Base-by-base conservation (phyloP, 495 filamentous ascomycete genomes). In the Margaritispora aquatica region DNA sequence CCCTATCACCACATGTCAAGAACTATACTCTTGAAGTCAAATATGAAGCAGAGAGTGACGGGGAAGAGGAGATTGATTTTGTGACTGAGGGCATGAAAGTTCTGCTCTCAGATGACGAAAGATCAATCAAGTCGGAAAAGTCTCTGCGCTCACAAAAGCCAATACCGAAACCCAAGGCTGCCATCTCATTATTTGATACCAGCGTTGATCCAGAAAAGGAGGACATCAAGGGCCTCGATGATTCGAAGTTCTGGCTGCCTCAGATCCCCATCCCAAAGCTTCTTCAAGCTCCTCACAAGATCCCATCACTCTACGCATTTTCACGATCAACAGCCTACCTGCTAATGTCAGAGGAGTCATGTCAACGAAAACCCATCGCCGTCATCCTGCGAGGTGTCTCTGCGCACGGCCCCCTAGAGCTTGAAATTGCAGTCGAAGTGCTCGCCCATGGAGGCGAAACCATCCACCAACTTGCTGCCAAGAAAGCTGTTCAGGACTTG, bases 381-480 rank as follows among this genome's bases (percentile, higher is more conserved):
- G 73, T 90, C 26, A 69, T 78, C 0, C 73, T 91, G 19, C 75
- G 73, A 0, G 86, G 77, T 13, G 81, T 72, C 0, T 83, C 76
- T 27, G 58, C 66, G 0, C 68, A 82, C 21, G 80, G 81, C 1
- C 82, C 85, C 0, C 70, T 90, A 3, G 71, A 78, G 26, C 73
- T 88, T 23, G 76, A 80, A 52, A 84, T 90, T 22, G 84, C 86
- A 0, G 74, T 89, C n/a, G 69, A 77, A 11, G 61, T 71, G 8
- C 66, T 84, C 0, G 61, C 74, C 0, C 67, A 70, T 1, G 71
- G 70, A 41, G 77, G 75, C 2, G 72, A 84, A 55, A 88, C 80
- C 0, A 80, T 91, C 54, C 86, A 90, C 65, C 83, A 86, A 60
- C 78, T 90, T 1, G 85, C 85, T 1, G 85, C 85, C 0, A 80